Conservation (phyloP, 2,329 filamentous ascomycete species). For the Plenodomus lindquistii region DNA sequence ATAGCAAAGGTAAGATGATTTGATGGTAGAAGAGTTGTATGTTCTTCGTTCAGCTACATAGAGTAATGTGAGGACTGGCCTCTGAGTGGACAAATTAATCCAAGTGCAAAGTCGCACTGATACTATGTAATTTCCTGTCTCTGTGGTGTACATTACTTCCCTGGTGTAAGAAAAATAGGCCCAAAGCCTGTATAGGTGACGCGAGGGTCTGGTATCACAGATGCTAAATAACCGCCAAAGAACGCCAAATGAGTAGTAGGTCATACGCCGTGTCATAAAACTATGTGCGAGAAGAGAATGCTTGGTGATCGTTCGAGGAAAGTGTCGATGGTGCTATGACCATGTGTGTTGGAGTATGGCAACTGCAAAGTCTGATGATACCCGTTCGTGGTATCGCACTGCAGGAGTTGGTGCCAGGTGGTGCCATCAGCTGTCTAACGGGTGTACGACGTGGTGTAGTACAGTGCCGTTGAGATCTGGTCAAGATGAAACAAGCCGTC, state of each 20-base stretch:
- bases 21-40: not conserved
- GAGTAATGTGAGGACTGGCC: slow-evolving; percentile 6
- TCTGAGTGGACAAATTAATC: slow-evolving; percentile 3
- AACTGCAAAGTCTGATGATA: slow-evolving; percentile 1
- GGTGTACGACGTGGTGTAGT: slow-evolving; percentile 2
- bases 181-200: slow-evolving; percentile 38
- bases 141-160: slow-evolving; percentile 2
- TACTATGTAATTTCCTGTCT: slow-evolving; percentile 1
- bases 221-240: slow-evolving; percentile 26
- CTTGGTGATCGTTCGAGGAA: not conserved
- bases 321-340: not conserved
- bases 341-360: not conserved
- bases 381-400: slow-evolving; percentile 9
- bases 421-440: slow-evolving; percentile 11
- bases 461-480: slow-evolving; percentile 1
- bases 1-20: not conserved
- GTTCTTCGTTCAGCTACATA: slow-evolving; percentile 6
- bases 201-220: slow-evolving; percentile 46
- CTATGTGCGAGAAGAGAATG: slow-evolving; percentile 26
- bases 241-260: slow-evolving; percentile 26
- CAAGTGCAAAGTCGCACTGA: slow-evolving; percentile 3
- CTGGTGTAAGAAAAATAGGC: slow-evolving; percentile 17
- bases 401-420: slow-evolving; percentile 12
- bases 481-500: not conserved
- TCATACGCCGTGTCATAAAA: slow-evolving; percentile 37